Conservation (phyloP, 495 filamentous ascomycete genomes). For the Lindgomyces ingoldianus region DNA sequence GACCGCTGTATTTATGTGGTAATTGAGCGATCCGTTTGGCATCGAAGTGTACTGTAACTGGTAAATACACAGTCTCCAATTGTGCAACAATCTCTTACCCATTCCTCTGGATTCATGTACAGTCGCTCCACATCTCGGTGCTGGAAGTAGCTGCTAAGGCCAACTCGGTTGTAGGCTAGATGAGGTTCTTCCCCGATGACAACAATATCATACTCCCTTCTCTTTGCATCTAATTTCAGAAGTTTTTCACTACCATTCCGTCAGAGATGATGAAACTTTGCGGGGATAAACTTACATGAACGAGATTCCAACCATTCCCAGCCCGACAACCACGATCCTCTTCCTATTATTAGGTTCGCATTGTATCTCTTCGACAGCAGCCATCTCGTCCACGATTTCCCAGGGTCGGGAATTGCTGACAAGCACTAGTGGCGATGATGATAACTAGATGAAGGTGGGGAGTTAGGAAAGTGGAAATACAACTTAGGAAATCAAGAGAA, state of each 20-base stretch:
- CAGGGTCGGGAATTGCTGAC: neutral
- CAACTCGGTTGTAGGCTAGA: constrained; percentile 91
- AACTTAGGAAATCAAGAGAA: constrained; percentile 9
- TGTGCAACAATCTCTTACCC: constrained; percentile 57
- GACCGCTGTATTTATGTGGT: constrained; percentile 80
- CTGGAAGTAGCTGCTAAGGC: constrained; percentile 88
- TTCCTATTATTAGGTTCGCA: constrained; percentile 49
- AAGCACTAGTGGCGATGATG: constrained; percentile 10
- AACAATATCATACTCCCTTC: constrained; percentile 76
- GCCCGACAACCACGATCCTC: constrained; percentile 78
- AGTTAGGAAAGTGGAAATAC: constrained; percentile 7
- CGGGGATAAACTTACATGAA: constrained; percentile 68
- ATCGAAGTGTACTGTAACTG: constrained; percentile 54
- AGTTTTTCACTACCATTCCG: constrained; percentile 69
- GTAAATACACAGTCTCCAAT: neutral
- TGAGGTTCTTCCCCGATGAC: constrained; percentile 91
- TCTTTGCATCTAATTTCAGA: constrained; percentile 76
- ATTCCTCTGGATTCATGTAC: constrained; percentile 84
- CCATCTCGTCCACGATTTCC: constrained; percentile 36
- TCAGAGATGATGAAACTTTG: neutral
- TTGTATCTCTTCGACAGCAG: constrained; percentile 33
- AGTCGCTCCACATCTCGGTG: constrained; percentile 88
- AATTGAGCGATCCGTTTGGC: constrained; percentile 66
- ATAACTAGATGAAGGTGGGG: neutral
- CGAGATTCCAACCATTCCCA: constrained; percentile 93